These are phyloP conservation scores for Myxozyma lipomycoides DNA, from an alignment of 805 yeast species.

Conservation along the genomic window DNA sequence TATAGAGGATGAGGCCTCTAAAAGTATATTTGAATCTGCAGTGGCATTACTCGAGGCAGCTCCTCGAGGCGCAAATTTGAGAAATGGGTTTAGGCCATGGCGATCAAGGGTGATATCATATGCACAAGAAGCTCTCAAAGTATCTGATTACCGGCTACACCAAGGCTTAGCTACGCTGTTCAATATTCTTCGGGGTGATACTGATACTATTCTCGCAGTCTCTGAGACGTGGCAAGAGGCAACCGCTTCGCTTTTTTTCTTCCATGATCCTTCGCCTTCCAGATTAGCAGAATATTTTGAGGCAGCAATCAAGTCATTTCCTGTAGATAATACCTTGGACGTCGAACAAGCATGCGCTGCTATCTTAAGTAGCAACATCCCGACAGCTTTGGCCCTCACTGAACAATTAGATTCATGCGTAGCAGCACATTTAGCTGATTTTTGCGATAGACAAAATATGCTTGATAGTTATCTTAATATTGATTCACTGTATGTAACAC, in stretches of 20 bases:
- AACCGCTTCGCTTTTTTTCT: slow-evolving; percentile 32
- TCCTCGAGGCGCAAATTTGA: slow-evolving; percentile 26
- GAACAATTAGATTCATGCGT: slow-evolving; percentile 32
- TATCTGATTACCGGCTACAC: slow-evolving; percentile 25
- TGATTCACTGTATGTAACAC: slow-evolving; percentile 13
- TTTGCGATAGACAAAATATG: slow-evolving; percentile 32
- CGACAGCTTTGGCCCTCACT: slow-evolving; percentile 28
- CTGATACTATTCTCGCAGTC: slow-evolving; percentile 29
- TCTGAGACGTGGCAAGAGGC: slow-evolving; percentile 37
- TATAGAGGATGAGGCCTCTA: slow-evolving; percentile 26
- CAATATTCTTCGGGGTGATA: slow-evolving; percentile 33
- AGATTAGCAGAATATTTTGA: slow-evolving; percentile 33
- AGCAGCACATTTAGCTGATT: slow-evolving; percentile 34
- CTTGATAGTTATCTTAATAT: slow-evolving; percentile 31
- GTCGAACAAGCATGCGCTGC: slow-evolving; percentile 35
- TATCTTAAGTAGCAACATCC: slow-evolving; percentile 31
- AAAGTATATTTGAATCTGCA: slow-evolving; percentile 15
- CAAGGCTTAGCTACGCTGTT: slow-evolving; percentile 30
- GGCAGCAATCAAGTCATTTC: slow-evolving; percentile 24
- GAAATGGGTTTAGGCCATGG: slow-evolving; percentile 32
- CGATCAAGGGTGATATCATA: slow-evolving; percentile 27
- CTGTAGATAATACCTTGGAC: slow-evolving; percentile 30
- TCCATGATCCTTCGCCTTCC: slow-evolving; percentile 33
- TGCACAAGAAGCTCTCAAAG: slow-evolving; percentile 24
- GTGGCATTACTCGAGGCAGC: slow-evolving; percentile 30